Evolutionary conservation across 306 rosid species (phyloP).

Genomic region (Ziziphus jujuba): DNA sequence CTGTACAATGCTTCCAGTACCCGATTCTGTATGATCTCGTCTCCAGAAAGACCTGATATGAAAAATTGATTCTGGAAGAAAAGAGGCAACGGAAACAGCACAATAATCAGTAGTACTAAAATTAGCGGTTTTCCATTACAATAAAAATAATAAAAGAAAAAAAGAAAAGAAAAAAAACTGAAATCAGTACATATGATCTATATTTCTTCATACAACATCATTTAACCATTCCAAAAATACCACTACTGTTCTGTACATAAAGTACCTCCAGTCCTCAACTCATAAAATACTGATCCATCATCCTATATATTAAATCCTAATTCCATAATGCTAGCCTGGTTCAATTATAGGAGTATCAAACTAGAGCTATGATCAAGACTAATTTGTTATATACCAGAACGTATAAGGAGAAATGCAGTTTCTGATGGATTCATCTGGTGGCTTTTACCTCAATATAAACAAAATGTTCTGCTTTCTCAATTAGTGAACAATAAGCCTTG

Average conservation of each 20-base stretch:
- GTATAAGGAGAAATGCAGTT: no score
- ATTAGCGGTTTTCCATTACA: not conserved
- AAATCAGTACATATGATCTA: not conserved
- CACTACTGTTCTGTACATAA: no score
- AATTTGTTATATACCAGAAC: no score
- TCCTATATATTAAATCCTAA: no score
- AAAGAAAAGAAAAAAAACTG: not conserved
- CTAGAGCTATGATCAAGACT: no score
- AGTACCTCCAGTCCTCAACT: no score
- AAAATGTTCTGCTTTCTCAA: slow-evolving; percentile 45
- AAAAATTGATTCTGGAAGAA: slow-evolving; percentile 53
- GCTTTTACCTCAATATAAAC: slow-evolving; percentile 45
- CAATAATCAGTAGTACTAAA: not conserved
- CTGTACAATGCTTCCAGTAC: slow-evolving; percentile 40
- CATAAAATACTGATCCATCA: no score
- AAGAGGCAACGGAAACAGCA: slow-evolving; percentile 3
- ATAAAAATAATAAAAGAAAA: no score
- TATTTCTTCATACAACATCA: no score
- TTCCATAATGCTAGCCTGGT: no score
- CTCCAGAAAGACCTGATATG: slow-evolving; percentile 48
- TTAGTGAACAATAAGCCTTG: slow-evolving; percentile 43
- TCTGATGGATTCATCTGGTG: not conserved
- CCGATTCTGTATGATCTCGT: slow-evolving; percentile 44
- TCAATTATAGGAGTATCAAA: no score
- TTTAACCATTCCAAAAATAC: no score